phyloP scores from a whole-genome alignment of 2,329 filamentous ascomycete genomes.

The Thermothelomyces thermophilus region DNA sequence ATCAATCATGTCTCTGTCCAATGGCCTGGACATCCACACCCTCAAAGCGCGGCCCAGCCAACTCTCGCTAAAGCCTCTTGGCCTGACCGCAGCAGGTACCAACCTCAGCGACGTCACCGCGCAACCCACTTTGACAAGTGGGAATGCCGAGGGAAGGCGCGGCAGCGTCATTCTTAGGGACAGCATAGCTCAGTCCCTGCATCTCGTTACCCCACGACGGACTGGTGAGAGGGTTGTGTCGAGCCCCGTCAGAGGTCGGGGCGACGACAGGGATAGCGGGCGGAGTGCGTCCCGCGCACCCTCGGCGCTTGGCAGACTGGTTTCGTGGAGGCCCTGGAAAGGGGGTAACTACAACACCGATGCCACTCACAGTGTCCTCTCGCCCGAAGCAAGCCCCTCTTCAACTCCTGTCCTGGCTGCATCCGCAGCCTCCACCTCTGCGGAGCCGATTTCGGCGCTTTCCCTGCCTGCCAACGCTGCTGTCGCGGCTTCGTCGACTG shows the following conservation, averaged over 20 bases:
- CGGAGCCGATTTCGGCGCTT: conserved; percentile 11
- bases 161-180: conserved; percentile 55
- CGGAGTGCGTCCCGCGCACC: conserved; percentile 10
- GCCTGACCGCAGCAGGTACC: conserved; percentile 47
- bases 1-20: conserved; percentile 78
- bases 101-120: conserved; percentile 54
- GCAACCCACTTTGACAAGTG: conserved; percentile 48
- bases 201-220: conserved; percentile 19
- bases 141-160: conserved; percentile 34
- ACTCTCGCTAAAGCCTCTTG: conserved; percentile 52
- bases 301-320: conserved; percentile 26
- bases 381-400: conserved; percentile 14
- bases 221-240: conserved; percentile 6
- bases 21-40: conserved; percentile 85
- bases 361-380: conserved; percentile 15
- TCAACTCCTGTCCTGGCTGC: conserved; percentile 10
- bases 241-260: conserved; percentile 16
- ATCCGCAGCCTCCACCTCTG: background rate
- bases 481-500: background rate
- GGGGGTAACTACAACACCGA: background rate
- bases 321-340: conserved; percentile 39
- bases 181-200: conserved; percentile 32
- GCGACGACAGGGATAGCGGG: background rate
- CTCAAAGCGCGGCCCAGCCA: conserved; percentile 70
- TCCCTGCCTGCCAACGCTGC: conserved; percentile 1